Evolutionary conservation across 371 early-diverging fungal species (phyloP), one percentile per base, ranked within the genome.

Genomic region (Apophysomyces elegans): DNA sequence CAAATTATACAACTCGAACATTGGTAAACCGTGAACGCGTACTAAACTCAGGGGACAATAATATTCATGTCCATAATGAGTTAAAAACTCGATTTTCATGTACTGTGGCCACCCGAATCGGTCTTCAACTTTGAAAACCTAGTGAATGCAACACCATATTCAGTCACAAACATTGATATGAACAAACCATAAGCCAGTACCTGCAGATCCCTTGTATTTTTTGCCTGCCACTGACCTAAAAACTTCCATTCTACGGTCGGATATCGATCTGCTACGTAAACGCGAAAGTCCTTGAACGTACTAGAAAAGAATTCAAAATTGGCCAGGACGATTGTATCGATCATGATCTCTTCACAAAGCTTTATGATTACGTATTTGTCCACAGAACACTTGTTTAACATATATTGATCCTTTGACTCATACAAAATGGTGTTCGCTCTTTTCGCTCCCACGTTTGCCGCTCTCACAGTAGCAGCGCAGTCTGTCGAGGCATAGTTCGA

Each of bases 261-360:
- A 69, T 96, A 97, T 16, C 88, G 77, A 41, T 93, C 88, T 37
- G 88, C 83, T 36, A 91, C 91, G 58, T 85, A 92, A 1, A 97
- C 88, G 38, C 87, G 76, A 68, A 96, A 88, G 56, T 95, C 91
- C 70, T 90, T 92, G 76, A 96, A 96, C 1, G 93, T 96, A 41
- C 95, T 95, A 0, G 95, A 93, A 70, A 98, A 99, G 71, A 95
- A 97, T 75, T 99, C 99, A 62, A 92, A 95, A 75, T 98, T 98
- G 58, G 94, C 96, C 70, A 99, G 71, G 9, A 91, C 87, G 44
- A 99, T 73, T 0, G 94, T 89, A 75, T 97, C 95, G 7, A 99
- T 90, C 11, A 94, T 79, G 61, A 98, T 95, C 35, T 92, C 94
- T 65, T 97, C 91, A 72, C 99, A 99, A 2, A 99, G 81, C 75